phyloP scores from a whole-genome alignment of 148 eudicot species.

The Nepenthes mirabilis region DNA sequence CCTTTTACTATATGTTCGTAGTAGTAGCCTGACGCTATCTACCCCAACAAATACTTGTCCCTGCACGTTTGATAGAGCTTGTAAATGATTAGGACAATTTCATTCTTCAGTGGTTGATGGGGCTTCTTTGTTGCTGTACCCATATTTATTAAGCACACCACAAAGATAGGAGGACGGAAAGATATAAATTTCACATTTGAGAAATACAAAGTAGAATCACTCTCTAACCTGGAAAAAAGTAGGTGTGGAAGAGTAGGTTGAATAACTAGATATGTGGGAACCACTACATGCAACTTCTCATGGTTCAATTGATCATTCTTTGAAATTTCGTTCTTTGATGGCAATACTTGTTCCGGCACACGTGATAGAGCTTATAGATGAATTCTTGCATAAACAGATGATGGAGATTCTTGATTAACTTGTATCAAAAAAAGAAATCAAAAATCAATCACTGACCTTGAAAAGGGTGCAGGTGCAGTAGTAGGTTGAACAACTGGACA shows the following conservation, averaged over 20 bases:
- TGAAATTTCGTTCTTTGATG: slow-evolving; percentile 10
- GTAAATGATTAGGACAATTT: slow-evolving; percentile 18
- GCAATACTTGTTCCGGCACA: neutral
- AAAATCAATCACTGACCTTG: no score
- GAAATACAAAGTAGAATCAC: no score
- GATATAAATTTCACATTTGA: slow-evolving; percentile 26
- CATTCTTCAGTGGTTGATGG: slow-evolving; percentile 18
- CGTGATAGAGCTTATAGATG: slow-evolving; percentile 3
- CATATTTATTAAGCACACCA: no score
- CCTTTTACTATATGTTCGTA: no score
- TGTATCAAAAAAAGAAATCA: neutral
- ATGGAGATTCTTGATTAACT: slow-evolving; percentile 14
- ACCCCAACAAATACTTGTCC: neutral
- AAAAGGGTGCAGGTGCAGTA: no score
- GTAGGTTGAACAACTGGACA: no score
- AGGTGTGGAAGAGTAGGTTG: slow-evolving; percentile 23
- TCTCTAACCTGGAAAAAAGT: no score
- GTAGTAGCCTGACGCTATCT: no score
- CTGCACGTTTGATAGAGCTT: neutral
- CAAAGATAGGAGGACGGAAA: slow-evolving; percentile 36
- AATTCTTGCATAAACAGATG: slow-evolving; percentile 19
- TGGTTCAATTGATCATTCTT: slow-evolving; percentile 31
- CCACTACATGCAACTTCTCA: slow-evolving; percentile 26
- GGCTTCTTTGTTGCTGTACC: slow-evolving; percentile 32
- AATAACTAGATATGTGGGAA: slow-evolving; percentile 40